Base-by-base conservation (phyloP, 1,284 basidiomycete genomes). In the Phylloboletellus chloephorus region DNA sequence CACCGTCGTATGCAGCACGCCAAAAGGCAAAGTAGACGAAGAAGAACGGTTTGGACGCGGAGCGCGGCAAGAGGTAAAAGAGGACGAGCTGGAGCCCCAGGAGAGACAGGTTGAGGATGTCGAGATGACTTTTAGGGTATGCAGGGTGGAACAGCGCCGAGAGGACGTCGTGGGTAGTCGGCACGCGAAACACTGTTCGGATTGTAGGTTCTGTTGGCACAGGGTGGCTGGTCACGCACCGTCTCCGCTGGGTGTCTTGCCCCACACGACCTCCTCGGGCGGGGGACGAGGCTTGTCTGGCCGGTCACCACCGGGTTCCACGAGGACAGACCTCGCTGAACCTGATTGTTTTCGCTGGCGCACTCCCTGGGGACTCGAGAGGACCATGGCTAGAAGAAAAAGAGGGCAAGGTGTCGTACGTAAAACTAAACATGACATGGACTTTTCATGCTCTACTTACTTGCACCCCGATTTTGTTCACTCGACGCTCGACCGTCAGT, bases 131-230 rank as follows among this genome's bases (percentile, higher is more conserved):
- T 62, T 97, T 97, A 3, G 85, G 85, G 54, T 89, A 82, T 4
- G 79, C 72, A 3, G 94, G 96, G 58, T 93, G 79, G 59, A 96
- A 88, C 17, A 98, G 74, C 6, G 87, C 86, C 4, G 92, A 92
- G 44, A 98, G 65, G 44, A 98, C 92, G 61, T 96, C 92, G 60
- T 96, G 90, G 0, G 96, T 98, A 30, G 90, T 87, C 7, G 95
- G 95, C 25, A 98, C 93, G 40, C 80, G 78, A 63, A 98, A 98
- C 9, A 96, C 93, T 93, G 60, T 50, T 22, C 16, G 25, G 25
- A 7, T 31, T 39, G 41, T 28, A 37, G 26, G 13, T 2, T 19
- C 12, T 12, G 11, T 15, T 34, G 24, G 28, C 9, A 6, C n/a
- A n/a, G n/a, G n/a, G n/a, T n/a, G n/a, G n/a, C n/a, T n/a, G n/a